These are phyloP conservation scores for Petasospora rhodanensis DNA, from an alignment of 1,139 yeast species.

Conservation along the genomic window DNA sequence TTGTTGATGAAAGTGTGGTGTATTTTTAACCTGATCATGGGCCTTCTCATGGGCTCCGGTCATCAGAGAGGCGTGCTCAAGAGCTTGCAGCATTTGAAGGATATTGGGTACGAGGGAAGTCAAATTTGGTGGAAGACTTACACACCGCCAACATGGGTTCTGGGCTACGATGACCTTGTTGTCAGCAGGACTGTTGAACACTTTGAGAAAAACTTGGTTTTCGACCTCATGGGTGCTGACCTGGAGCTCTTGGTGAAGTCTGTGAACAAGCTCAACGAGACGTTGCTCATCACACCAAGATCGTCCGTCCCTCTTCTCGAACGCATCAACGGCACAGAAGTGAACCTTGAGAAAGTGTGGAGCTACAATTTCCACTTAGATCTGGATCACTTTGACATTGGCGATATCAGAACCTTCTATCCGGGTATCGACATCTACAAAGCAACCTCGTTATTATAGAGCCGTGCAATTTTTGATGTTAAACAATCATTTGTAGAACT, in stretches of 20 bases:
- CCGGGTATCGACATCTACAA: slow-evolving; percentile 46
- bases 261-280: slow-evolving; percentile 21
- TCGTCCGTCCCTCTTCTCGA: slow-evolving; percentile 35
- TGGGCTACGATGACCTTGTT: slow-evolving; percentile 39
- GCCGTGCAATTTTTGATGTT: neutral
- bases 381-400: slow-evolving; percentile 62
- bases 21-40: slow-evolving; percentile 56
- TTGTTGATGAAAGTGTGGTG: slow-evolving; percentile 49
- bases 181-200: slow-evolving; percentile 24
- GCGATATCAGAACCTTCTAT: slow-evolving; percentile 38
- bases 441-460: slow-evolving; percentile 7
- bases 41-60: slow-evolving; percentile 65
- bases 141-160: slow-evolving; percentile 86
- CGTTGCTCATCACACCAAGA: slow-evolving; percentile 43
- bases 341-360: slow-evolving; percentile 37
- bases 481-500: slow-evolving; percentile 71
- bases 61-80: slow-evolving; percentile 93
- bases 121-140: slow-evolving; percentile 93
- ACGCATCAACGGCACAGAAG: slow-evolving; percentile 12
- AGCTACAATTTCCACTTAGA: slow-evolving; percentile 49
- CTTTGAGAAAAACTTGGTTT: slow-evolving; percentile 27
- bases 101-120: slow-evolving; percentile 26
- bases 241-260: slow-evolving; percentile 24
- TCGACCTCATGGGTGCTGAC: slow-evolving; percentile 36
- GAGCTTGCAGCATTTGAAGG: slow-evolving; percentile 40